Conservation (phyloP, 768 basidiomycete genomes). For the Saitozyma sp. region DNA sequence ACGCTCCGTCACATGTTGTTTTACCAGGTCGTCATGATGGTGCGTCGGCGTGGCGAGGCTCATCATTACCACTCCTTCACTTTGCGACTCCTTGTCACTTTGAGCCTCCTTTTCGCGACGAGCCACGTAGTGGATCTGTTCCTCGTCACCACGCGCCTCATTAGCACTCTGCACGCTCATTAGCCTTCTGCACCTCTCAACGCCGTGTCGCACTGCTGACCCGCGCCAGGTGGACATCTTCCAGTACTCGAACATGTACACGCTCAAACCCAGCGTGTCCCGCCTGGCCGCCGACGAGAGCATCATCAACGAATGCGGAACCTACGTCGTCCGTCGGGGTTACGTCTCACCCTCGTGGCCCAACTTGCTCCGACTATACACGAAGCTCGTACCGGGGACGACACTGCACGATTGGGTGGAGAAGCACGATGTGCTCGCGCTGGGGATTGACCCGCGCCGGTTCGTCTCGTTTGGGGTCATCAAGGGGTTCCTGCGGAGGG, state of each 20-base stretch:
- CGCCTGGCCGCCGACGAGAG: conserved; percentile 82
- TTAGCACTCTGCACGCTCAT: too few relatives aligned
- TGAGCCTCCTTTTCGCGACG: too few relatives aligned
- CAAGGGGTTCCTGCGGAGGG: conserved; percentile 92
- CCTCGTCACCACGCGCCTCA: not conserved
- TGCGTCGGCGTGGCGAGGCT: conserved; percentile 17
- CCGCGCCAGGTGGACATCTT: conserved; percentile 74
- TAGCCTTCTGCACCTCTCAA: not conserved
- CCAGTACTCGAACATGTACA: conserved; percentile 97
- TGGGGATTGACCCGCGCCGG: conserved; percentile 86
- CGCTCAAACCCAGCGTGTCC: conserved; percentile 78
- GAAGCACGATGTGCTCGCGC: conserved; percentile 64
- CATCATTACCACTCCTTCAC: not conserved
- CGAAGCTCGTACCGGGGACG: conserved; percentile 76
- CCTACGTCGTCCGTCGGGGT: conserved; percentile 83
- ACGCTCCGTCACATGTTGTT: conserved; percentile 94
- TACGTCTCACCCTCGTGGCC: conserved; percentile 78
- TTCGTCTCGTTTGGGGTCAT: conserved; percentile 97
- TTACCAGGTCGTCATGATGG: conserved; percentile 91
- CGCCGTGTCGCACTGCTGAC: not conserved
- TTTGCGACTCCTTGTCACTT: not conserved
- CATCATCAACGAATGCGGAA: conserved; percentile 85
- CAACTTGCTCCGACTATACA: conserved; percentile 79
- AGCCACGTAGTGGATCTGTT: not conserved
- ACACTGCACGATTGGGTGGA: conserved; percentile 89